Evolutionary conservation across 2,329 filamentous ascomycete species (phyloP).

Genomic region (Paracamarosporium sp.): DNA sequence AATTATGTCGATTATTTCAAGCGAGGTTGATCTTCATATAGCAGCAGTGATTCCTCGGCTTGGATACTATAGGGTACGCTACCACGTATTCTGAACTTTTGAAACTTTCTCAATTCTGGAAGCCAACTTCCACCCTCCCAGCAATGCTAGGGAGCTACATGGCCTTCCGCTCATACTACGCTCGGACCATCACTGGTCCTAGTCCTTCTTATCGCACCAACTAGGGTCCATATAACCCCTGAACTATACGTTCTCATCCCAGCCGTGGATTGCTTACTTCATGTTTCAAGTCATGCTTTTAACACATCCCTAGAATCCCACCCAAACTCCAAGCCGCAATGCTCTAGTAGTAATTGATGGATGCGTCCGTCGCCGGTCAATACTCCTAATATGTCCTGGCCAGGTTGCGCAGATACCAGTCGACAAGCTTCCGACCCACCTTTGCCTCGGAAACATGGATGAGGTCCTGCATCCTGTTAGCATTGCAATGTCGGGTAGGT

Average conservation of each 20-base stretch:
- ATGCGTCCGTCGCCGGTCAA: background rate
- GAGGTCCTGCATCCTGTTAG: constrained; percentile 69
- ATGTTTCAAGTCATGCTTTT: constrained; percentile 35
- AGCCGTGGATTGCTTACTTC: constrained; percentile 18
- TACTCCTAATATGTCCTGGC: constrained; percentile 82
- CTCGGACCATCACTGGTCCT: background rate
- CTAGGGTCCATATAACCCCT: constrained; percentile 15
- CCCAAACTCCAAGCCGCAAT: constrained; percentile 45
- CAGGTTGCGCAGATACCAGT: constrained; percentile 98
- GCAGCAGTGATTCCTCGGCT: background rate
- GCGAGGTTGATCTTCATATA: too few relatives aligned
- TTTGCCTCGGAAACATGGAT: constrained; percentile 99
- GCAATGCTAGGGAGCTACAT: background rate
- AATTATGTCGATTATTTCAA: too few relatives aligned
- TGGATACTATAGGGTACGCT: background rate
- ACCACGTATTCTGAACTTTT: background rate
- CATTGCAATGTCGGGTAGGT: constrained; percentile 1
- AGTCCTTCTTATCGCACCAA: constrained; percentile 1
- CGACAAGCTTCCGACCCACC: constrained; percentile 94
- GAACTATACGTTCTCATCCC: constrained; percentile 19
- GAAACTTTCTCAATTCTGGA: background rate
- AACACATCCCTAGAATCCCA: constrained; percentile 32
- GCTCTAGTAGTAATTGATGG: constrained; percentile 30
- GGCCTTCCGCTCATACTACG: background rate
- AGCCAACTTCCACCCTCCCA: background rate